Evolutionary conservation across 2,329 filamentous ascomycete genomes (phyloP), one percentile per base, ranked within the genome.

Genomic region (Aspergillus carbonarius): DNA sequence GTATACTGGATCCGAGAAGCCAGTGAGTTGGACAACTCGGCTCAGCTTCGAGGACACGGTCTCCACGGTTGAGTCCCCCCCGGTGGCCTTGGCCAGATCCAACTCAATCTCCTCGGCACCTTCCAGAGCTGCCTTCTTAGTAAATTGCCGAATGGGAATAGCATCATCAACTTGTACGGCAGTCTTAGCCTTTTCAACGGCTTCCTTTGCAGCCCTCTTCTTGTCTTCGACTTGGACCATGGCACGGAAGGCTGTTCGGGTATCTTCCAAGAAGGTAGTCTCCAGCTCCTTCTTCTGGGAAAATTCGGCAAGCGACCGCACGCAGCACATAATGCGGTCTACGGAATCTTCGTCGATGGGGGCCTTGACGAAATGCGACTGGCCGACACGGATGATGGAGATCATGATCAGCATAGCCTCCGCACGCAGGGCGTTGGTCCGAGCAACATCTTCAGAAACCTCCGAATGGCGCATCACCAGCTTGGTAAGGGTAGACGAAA

Each of bases 381-480:
- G 95, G 40, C 95, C 95, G 60, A 97, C 95, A 51, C 95, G 92
- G 66, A 99, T 92, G 66, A 99, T 96, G 5, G 95, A 98, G 68
- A 99, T 96, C 93, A 98, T 96, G 73, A 99, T 98, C 54, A 99
- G 84, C 95, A 99, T 99, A 46, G 95, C 95, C 77, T 99, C 95
- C 3, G 95, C 95, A 51, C 92, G 89, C 25, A 99, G 84, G 30
- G 93, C 93, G 69, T 99, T 99, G 30, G 93, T 98, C 39, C 95
- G 89, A 44, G 91, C 90, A 44, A 83, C 78, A 68, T 97, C 93
- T 23, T 89, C 81, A 1, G 93, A 97, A 60, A 98, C 93, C 72
- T 98, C 93, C 1, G 92, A 90, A 74, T 98, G 92, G 54, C 95
- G 90, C 92, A 99, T 96, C 52, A 99, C 95, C 55, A 99, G 84